These are phyloP conservation scores for Gastrodia elata DNA, from an alignment of 106 monocot genomes.

Conservation along the genomic window DNA sequence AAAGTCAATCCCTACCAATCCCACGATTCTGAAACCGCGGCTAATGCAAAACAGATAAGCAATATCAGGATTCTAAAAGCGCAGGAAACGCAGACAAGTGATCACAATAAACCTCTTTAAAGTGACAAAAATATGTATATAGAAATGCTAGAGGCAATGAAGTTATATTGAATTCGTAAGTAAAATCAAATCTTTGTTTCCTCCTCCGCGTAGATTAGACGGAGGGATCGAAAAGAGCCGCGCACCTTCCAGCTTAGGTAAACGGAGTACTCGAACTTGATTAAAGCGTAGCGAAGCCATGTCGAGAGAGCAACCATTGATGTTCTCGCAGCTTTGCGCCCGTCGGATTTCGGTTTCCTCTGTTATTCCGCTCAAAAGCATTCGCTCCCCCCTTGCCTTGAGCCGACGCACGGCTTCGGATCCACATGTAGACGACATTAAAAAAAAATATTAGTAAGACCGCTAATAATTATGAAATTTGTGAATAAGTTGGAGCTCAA, in stretches of 20 bases:
- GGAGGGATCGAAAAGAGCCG: not conserved
- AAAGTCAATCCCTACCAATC: not conserved
- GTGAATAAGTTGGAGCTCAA: no score
- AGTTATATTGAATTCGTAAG: not conserved
- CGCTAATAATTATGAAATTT: no score
- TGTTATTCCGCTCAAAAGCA: not conserved
- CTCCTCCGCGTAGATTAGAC: not conserved
- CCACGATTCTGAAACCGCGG: not conserved
- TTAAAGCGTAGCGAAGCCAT: slow-evolving; percentile 54
- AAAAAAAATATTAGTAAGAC: no score
- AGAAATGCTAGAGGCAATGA: not conserved
- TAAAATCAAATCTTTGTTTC: not conserved
- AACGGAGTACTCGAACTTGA: slow-evolving; percentile 64
- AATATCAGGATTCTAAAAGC: no score
- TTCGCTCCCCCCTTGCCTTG: not conserved
- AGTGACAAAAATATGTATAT: not conserved
- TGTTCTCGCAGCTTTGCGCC: not conserved
- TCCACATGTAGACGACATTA: no score
- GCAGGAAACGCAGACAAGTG: not conserved
- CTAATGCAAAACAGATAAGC: not conserved
- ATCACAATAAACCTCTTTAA: not conserved
- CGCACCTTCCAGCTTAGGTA: slow-evolving; percentile 40
- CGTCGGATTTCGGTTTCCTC: no score
- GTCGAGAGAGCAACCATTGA: slow-evolving; percentile 57
- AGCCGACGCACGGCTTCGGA: no score